Conservation (phyloP, 1,139 yeast species). For the Yamadazyma dendronema region DNA sequence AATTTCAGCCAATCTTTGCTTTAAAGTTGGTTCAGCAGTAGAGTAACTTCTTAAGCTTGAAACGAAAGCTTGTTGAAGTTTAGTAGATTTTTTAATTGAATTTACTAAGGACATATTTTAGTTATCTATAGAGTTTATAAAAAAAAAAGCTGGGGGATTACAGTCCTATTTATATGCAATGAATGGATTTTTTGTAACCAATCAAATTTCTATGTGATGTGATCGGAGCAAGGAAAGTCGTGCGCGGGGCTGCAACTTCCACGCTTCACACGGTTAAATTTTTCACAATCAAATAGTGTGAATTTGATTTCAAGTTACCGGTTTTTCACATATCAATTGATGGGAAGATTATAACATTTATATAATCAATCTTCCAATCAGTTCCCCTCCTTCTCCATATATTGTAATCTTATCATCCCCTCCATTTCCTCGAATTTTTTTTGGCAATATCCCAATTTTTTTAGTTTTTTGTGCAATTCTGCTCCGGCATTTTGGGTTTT, state of each 20-base stretch:
- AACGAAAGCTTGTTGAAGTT: slow-evolving; percentile 10
- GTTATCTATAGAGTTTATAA: not conserved
- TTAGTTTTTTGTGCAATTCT: not conserved
- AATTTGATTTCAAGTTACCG: too few relatives aligned
- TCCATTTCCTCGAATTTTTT: not conserved
- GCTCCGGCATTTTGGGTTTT: slow-evolving; percentile 5
- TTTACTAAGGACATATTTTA: slow-evolving; percentile 14
- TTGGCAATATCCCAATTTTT: not conserved
- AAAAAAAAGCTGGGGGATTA: slow-evolving; percentile 3
- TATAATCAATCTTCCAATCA: not conserved
- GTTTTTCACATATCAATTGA: too few relatives aligned
- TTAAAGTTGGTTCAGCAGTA: slow-evolving; percentile 51
- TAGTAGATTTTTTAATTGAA: slow-evolving; percentile 13
- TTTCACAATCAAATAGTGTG: not conserved
- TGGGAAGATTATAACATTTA: too few relatives aligned
- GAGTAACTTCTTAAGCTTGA: slow-evolving; percentile 16
- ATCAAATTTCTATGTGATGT: slow-evolving; percentile 8
- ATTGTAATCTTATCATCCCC: not conserved
- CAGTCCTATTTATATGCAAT: slow-evolving; percentile 1
- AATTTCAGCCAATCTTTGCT: slow-evolving; percentile 90
- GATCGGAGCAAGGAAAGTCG: slow-evolving; percentile 9
- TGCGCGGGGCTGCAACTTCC: slow-evolving; percentile 2
- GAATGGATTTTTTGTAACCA: slow-evolving; percentile 7
- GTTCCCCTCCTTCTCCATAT: not conserved
- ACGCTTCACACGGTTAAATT: not conserved